Percentiles rank a stretch among this genome's conserved stretches.
Conservation (phyloP, 164 flowering plant genomes). For the Stephania cephalantha region DNA sequence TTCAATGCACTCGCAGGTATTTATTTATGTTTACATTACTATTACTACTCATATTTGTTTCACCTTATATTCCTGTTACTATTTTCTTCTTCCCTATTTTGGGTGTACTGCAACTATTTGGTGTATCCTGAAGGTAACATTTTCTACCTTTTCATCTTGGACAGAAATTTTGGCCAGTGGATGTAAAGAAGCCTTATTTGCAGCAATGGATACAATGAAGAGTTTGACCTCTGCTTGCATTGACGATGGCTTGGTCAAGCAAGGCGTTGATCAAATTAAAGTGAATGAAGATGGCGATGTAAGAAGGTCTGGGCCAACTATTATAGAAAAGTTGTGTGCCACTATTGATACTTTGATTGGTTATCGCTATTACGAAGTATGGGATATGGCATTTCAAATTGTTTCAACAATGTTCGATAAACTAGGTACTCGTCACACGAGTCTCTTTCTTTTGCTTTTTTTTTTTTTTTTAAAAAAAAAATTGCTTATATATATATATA, state of each 20-base stretch:
- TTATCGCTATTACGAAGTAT: slow-evolving; percentile 59
- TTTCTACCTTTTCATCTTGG: neutral
- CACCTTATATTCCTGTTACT: no score
- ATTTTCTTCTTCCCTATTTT: no score
- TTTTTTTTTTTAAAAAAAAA: neutral
- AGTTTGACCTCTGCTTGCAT: slow-evolving; percentile 60
- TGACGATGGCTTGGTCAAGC: slow-evolving; percentile 67
- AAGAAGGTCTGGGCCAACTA: slow-evolving; percentile 56
- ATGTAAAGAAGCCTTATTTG: slow-evolving; percentile 76
- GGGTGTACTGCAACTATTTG: no score
- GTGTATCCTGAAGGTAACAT: no score
- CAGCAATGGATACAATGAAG: slow-evolving; percentile 61
- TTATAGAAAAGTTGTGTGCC: slow-evolving; percentile 77
- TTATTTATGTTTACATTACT: no score
- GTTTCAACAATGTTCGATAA: slow-evolving; percentile 73
- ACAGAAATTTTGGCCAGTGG: slow-evolving; percentile 77
- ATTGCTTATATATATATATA: no score
- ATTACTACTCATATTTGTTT: no score
- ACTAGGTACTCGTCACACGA: slow-evolving; percentile 51
- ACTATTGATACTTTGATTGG: slow-evolving; percentile 74
- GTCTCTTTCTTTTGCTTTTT: neutral
- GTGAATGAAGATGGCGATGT: slow-evolving; percentile 19
- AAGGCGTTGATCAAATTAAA: slow-evolving; percentile 56
- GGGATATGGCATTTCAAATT: slow-evolving; percentile 80
- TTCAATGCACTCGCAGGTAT: slow-evolving; percentile 77